A percentile compares a stretch with the other conserved stretches of the same genome.
Conservation (phyloP, 805 yeast genomes). For the Starmerella gropengiesseri region DNA sequence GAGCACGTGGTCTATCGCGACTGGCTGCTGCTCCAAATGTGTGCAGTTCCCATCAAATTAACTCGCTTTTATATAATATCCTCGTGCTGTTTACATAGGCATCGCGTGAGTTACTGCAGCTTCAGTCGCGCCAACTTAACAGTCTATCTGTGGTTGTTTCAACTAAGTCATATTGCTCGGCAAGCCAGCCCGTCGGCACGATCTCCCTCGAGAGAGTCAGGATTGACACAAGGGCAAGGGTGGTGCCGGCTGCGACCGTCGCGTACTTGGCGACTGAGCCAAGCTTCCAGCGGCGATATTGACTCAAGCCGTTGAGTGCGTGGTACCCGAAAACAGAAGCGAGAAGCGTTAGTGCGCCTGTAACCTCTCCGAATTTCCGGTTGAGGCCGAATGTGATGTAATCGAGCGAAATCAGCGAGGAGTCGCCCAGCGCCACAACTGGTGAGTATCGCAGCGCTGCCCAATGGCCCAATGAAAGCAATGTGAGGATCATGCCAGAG, state of each 20-base stretch:
- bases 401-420: constrained; percentile 43
- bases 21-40: no score
- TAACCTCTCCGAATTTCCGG: background rate
- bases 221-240: constrained; percentile 8
- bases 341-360: constrained; percentile 5
- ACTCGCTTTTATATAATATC: background rate
- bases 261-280: background rate
- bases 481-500: constrained; percentile 46
- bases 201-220: constrained; percentile 4
- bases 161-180: constrained; percentile 17
- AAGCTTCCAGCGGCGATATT: constrained; percentile 7
- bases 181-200: constrained; percentile 17
- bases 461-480: constrained; percentile 39
- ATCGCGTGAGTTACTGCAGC: no score
- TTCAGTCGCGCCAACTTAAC: no score
- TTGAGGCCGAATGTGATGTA: constrained; percentile 33
- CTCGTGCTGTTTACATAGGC: background rate
- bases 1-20: no score
- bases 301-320: constrained; percentile 12
- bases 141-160: background rate
- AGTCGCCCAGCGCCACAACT: constrained; percentile 50
- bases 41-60: no score
- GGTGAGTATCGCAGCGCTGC: constrained; percentile 43
- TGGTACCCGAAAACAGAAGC: constrained; percentile 12
- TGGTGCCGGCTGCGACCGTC: background rate